Percentiles rank a stretch among this genome's conserved stretches.
These are phyloP conservation scores for Urtica urens DNA, from an alignment of 306 rosid genomes.

Conservation along the genomic window DNA sequence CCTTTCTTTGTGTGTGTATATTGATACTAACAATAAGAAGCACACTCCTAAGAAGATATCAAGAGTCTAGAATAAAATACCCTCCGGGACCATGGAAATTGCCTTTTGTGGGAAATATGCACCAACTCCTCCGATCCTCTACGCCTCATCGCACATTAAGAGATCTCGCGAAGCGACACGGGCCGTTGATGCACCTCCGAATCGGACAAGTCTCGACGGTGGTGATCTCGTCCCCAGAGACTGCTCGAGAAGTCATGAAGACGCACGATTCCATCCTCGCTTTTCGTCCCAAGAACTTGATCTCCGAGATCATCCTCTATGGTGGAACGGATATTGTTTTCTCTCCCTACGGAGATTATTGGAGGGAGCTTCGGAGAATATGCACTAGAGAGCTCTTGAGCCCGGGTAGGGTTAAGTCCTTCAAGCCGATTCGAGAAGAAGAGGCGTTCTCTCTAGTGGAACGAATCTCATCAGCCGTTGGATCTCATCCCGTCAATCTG, in stretches of 20 bases:
- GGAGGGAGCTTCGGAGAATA: constrained; percentile 44
- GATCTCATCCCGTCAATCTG: constrained; percentile 21
- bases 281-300: constrained; percentile 20
- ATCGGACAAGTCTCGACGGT: constrained; percentile 25
- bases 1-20: too few species aligned
- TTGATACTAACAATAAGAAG: too few species aligned
- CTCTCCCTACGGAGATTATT: constrained; percentile 33
- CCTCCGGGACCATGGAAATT: constrained; percentile 21
- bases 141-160: background rate
- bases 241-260: constrained; percentile 29
- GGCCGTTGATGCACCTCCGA: constrained; percentile 3
- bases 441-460: constrained; percentile 23
- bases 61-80: too few species aligned
- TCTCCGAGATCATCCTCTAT: constrained; percentile 15
- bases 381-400: constrained; percentile 30
- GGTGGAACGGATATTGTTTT: constrained; percentile 12
- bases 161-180: constrained; percentile 7
- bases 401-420: constrained; percentile 30
- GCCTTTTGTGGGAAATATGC: constrained; percentile 22
- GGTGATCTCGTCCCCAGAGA: constrained; percentile 35
- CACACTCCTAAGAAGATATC: too few species aligned
- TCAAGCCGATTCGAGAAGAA: constrained; percentile 31
- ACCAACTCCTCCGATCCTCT: constrained; percentile 10
- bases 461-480: constrained; percentile 13
- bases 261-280: constrained; percentile 32